phyloP scores from a whole-genome alignment of 768 basidiomycete genomes.

The Russula vinacea region DNA sequence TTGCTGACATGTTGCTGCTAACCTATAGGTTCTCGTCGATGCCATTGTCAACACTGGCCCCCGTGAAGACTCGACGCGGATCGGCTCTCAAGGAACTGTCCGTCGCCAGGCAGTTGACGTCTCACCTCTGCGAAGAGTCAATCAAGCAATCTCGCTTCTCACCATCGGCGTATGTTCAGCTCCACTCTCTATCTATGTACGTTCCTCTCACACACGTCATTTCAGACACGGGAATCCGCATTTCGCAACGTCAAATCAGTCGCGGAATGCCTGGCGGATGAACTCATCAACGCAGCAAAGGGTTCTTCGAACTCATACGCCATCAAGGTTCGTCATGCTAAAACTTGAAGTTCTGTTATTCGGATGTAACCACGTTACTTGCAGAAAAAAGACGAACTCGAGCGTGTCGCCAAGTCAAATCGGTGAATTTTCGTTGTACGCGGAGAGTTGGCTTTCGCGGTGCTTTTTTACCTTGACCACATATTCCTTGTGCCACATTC shows the following conservation, averaged over 20 bases:
- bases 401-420: conserved; percentile 99
- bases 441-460: conserved; percentile 17
- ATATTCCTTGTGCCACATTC: conserved; percentile 15
- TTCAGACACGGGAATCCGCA: conserved; percentile 95
- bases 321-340: conserved; percentile 74
- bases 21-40: conserved; percentile 82
- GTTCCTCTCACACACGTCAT: neutral
- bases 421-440: conserved; percentile 59
- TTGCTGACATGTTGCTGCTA: neutral
- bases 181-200: neutral
- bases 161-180: conserved; percentile 86
- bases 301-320: conserved; percentile 99
- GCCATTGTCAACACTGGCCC: conserved; percentile 99
- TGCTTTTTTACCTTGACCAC: neutral
- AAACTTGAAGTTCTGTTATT: conserved; percentile 4
- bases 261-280: conserved; percentile 97
- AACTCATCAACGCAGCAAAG: conserved; percentile 99
- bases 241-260: conserved; percentile 99
- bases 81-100: conserved; percentile 99
- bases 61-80: conserved; percentile 99
- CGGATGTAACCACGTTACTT: conserved; percentile 1
- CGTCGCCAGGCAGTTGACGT: conserved; percentile 99
- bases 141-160: conserved; percentile 93
- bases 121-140: conserved; percentile 95
- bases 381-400: conserved; percentile 98